phyloP scores from a whole-genome alignment of 257 asterid species.

The Handroanthus guayacan region DNA sequence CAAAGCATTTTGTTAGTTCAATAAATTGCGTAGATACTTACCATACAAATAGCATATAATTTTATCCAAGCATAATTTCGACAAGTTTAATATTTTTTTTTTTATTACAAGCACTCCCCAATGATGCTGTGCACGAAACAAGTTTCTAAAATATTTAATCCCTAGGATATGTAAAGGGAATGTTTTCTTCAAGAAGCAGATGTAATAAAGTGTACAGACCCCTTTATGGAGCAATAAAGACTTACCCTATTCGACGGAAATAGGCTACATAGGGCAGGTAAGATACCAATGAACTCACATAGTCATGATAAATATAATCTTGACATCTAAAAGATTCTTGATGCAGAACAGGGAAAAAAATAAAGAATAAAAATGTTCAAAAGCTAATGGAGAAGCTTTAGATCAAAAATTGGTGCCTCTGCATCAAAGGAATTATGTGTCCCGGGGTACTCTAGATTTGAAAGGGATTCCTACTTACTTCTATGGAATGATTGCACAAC shows the following conservation, averaged over 20 bases:
- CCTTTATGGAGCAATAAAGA: neutral
- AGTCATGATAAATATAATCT: neutral
- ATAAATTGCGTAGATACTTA: too few species aligned
- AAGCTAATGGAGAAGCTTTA: slow-evolving; percentile 10
- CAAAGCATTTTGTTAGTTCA: too few species aligned
- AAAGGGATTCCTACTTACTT: too few species aligned
- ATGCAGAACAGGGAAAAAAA: slow-evolving; percentile 17
- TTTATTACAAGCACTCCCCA: too few species aligned
- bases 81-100: too few species aligned
- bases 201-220: neutral
- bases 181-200: too few species aligned
- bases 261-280: slow-evolving; percentile 8
- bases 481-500: too few species aligned
- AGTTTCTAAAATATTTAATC: too few species aligned
- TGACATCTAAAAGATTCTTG: neutral
- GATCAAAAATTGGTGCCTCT: slow-evolving; percentile 18
- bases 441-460: neutral
- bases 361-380: neutral
- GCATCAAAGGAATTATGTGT: neutral
- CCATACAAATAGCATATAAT: too few species aligned
- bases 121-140: too few species aligned
- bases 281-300: neutral
- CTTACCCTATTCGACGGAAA: neutral
- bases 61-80: too few species aligned
- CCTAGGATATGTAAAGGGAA: too few species aligned